phyloP scores from a whole-genome alignment of 345 rosid species.

The Salix dunnii region DNA sequence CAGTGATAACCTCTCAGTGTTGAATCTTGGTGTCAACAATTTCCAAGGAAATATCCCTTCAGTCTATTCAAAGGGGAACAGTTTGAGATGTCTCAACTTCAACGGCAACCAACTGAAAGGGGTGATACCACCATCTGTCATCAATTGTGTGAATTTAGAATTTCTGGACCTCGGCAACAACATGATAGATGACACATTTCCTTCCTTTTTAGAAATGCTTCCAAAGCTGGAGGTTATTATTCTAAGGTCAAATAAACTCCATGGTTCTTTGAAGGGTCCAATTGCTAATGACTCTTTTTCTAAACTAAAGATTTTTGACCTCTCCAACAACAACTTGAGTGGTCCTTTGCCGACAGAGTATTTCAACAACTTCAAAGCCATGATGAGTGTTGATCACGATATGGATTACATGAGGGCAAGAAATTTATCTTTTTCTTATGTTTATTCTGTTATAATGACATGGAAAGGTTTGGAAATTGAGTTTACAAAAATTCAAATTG shows the following conservation, averaged over 20 bases:
- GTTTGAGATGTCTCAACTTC: too few relatives aligned
- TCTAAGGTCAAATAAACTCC: slow-evolving; percentile 21
- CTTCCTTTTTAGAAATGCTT: too few relatives aligned
- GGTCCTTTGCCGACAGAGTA: slow-evolving; percentile 22
- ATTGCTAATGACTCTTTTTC: neutral
- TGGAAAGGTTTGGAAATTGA: slow-evolving; percentile 14
- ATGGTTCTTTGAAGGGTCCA: neutral
- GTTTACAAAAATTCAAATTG: neutral
- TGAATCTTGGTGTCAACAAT: too few relatives aligned
- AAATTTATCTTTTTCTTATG: neutral
- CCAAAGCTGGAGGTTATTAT: neutral
- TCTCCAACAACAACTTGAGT: slow-evolving; percentile 26
- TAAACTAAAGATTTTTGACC: slow-evolving; percentile 19
- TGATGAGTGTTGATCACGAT: neutral
- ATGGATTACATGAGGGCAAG: neutral
- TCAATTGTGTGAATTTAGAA: too few relatives aligned
- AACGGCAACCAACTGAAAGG: too few relatives aligned
- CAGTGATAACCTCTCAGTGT: too few relatives aligned
- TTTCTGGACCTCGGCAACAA: too few relatives aligned
- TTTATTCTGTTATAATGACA: neutral
- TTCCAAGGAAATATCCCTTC: too few relatives aligned
- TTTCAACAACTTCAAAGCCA: neutral
- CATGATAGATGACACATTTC: too few relatives aligned
- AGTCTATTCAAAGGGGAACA: too few relatives aligned
- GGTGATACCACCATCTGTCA: too few relatives aligned